phyloP scores from a whole-genome alignment of 139 green algal species.

The Coelastrella sp. region DNA sequence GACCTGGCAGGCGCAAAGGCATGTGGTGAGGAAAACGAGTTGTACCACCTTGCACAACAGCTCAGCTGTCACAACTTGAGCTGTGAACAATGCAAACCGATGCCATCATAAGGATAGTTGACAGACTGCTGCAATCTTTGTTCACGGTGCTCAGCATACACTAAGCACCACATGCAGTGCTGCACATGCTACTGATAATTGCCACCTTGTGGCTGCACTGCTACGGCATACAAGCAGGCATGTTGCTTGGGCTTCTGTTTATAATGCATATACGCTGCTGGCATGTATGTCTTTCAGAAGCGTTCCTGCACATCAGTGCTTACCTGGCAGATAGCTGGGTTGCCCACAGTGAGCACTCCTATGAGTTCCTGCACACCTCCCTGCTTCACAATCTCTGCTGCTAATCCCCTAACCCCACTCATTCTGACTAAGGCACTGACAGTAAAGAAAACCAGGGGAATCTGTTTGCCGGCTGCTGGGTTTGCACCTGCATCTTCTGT shows the following conservation, averaged over 20 bases:
- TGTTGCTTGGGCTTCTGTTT: not conserved
- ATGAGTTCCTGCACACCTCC: constrained; percentile 14
- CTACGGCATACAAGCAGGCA: not conserved
- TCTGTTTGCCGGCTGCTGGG: not conserved
- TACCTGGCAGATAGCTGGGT: constrained; percentile 36
- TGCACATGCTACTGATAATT: not conserved
- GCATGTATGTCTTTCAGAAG: too few species aligned
- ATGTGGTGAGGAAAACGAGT: too few species aligned
- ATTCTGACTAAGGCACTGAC: constrained; percentile 33
- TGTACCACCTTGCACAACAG: too few species aligned
- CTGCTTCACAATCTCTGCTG: not conserved
- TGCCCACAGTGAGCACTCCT: not conserved
- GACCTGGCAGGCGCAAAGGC: not conserved
- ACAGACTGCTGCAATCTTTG: too few species aligned
- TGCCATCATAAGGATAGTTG: too few species aligned
- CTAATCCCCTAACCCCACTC: not conserved
- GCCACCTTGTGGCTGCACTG: too few species aligned
- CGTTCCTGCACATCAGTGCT: not conserved
- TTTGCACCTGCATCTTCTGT: not conserved
- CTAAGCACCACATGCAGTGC: not conserved
- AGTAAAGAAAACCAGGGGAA: constrained; percentile 45
- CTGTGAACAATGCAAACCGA: too few species aligned
- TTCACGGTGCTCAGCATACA: too few species aligned
- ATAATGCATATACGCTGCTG: too few species aligned
- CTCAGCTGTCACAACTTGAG: too few species aligned